Conservation (phyloP, 257 asterid genomes). For the Schizonepeta tenuifolia region DNA sequence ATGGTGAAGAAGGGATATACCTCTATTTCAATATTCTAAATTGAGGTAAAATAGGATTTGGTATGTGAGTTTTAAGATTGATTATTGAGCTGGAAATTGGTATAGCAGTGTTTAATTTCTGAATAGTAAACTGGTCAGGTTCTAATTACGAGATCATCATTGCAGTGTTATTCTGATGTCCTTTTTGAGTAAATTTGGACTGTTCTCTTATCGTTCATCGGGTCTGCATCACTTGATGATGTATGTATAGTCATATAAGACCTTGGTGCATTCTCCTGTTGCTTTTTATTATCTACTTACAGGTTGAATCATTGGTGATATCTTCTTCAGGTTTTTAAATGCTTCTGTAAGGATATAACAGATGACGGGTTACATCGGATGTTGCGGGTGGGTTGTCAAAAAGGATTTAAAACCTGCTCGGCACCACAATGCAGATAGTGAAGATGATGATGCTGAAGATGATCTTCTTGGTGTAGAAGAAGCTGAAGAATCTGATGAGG, state of each 20-base stretch:
- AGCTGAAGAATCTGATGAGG: constrained; percentile 82
- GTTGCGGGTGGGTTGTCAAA: constrained; percentile 87
- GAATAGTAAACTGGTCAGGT: too few species aligned
- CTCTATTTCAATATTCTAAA: not conserved
- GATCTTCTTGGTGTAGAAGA: constrained; percentile 87
- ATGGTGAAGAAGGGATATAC: not conserved
- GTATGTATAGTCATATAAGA: not conserved
- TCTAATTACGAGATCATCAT: not conserved
- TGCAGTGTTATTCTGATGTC: not conserved
- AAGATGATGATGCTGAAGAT: constrained; percentile 72
- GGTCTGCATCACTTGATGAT: not conserved
- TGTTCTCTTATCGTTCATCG: not conserved
- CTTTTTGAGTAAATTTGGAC: not conserved
- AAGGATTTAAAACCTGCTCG: constrained; percentile 93
- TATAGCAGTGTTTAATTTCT: too few species aligned
- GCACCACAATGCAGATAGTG: constrained; percentile 64
- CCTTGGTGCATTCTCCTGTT: constrained; percentile 3
- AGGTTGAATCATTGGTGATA: constrained; percentile 20
- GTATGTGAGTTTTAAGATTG: too few species aligned
- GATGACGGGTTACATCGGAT: constrained; percentile 84
- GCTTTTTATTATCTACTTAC: not conserved
- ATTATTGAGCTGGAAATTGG: too few species aligned
- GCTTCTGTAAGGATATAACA: constrained; percentile 63
- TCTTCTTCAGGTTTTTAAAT: constrained; percentile 75
- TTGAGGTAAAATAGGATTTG: not conserved